phyloP scores from a whole-genome alignment of 1,284 basidiomycete species.

The Trametes polyzona region DNA sequence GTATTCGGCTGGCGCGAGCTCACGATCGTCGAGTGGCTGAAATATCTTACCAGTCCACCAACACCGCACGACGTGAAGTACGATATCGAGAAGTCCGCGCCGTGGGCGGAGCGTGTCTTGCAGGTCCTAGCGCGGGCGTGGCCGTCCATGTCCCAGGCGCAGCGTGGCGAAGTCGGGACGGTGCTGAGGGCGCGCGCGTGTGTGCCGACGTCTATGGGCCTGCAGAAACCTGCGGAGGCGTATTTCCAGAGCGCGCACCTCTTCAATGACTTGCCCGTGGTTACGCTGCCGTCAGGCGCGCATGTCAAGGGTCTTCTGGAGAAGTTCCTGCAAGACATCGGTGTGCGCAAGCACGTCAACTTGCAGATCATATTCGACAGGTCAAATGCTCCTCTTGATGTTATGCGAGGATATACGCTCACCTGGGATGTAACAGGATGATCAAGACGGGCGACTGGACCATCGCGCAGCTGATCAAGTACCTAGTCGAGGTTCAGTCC shows the following conservation, averaged over 20 bases:
- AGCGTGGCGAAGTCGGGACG: constrained; percentile 60
- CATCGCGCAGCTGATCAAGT: constrained; percentile 79
- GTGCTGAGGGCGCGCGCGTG: constrained; percentile 71
- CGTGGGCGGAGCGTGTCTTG: constrained; percentile 87
- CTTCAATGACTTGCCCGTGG: constrained; percentile 87
- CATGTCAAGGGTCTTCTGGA: constrained; percentile 79
- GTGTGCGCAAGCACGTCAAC: constrained; percentile 92
- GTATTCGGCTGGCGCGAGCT: constrained; percentile 87
- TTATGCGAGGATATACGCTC: not conserved
- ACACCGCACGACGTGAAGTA: constrained; percentile 51
- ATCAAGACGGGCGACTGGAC: constrained; percentile 86
- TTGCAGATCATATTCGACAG: constrained; percentile 86
- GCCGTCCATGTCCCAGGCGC: constrained; percentile 65
- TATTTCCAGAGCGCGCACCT: constrained; percentile 91
- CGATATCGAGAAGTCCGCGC: constrained; percentile 70
- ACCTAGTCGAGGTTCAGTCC: constrained; percentile 86
- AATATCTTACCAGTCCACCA: constrained; percentile 61
- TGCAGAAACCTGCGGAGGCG: constrained; percentile 75
- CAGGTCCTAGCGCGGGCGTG: constrained; percentile 75
- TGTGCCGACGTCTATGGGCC: constrained; percentile 84
- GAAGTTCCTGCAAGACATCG: constrained; percentile 76
- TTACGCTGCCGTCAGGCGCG: constrained; percentile 72
- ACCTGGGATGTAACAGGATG: constrained; percentile 58
- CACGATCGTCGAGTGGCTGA: constrained; percentile 77
- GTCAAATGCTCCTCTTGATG: constrained; percentile 25